Conservation (phyloP, 495 filamentous ascomycete genomes). For the Hypoxylon crocopeplum region DNA sequence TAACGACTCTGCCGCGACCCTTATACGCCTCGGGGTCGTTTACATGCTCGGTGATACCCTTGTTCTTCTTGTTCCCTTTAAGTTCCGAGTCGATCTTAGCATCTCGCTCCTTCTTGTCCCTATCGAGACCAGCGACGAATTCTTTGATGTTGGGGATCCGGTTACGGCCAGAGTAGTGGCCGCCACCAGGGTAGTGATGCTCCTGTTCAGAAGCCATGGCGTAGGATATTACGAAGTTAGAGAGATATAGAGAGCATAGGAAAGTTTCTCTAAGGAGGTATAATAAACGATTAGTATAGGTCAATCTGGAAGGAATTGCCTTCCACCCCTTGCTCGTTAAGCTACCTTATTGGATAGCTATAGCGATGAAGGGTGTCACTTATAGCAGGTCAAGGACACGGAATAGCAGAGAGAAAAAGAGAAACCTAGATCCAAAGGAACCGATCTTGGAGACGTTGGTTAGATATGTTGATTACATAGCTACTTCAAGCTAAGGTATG, state of each 20-base stretch:
- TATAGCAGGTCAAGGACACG: neutral
- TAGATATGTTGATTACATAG: conserved; percentile 17
- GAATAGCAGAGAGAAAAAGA: neutral
- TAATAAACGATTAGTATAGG: neutral
- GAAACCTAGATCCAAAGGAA: too few species aligned
- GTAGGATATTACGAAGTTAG: neutral
- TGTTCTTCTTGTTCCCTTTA: conserved; percentile 44
- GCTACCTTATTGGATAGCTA: neutral
- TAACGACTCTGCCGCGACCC: conserved; percentile 68
- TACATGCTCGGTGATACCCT: conserved; percentile 46
- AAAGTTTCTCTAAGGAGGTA: conserved; percentile 5
- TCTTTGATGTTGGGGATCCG: conserved; percentile 86
- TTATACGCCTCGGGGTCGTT: conserved; percentile 50
- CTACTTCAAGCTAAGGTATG: neutral
- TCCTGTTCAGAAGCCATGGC: conserved; percentile 40
- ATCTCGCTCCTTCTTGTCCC: conserved; percentile 78
- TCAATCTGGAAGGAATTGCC: neutral
- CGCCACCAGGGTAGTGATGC: conserved; percentile 38
- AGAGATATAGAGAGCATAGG: conserved; percentile 5
- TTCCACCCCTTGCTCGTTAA: neutral
- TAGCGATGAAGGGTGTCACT: neutral
- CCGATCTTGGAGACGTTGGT: conserved; percentile 1
- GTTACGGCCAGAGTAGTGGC: conserved; percentile 71
- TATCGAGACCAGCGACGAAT: conserved; percentile 79
- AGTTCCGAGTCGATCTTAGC: conserved; percentile 64